Conservation (phyloP, 148 eudicot genomes). For the Diospyros lotus region DNA sequence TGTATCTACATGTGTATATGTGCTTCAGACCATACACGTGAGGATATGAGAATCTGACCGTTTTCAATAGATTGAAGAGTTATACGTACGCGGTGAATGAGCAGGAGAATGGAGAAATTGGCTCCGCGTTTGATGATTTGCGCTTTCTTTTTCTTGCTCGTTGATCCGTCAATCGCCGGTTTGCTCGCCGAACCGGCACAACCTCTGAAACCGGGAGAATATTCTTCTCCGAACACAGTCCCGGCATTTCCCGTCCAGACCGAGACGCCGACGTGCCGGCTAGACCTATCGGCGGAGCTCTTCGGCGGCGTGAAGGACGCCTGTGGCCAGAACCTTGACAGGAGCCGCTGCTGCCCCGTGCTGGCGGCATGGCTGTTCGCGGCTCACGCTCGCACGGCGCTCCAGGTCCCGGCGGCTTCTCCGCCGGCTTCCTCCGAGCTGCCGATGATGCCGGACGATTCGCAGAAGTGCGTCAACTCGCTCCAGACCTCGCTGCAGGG, state of each 20-base stretch:
- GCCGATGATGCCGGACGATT: slow-evolving; percentile 96
- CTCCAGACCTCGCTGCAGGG: slow-evolving; percentile 55
- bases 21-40: neutral
- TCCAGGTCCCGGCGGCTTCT: slow-evolving; percentile 35
- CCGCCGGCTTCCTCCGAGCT: slow-evolving; percentile 41
- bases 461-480: slow-evolving; percentile 84
- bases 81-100: neutral
- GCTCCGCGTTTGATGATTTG: neutral
- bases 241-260: slow-evolving; percentile 76
- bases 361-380: slow-evolving; percentile 95
- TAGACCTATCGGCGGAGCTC: slow-evolving; percentile 79
- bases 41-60: neutral
- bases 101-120: neutral
- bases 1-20: too few relatives aligned
- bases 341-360: slow-evolving; percentile 88
- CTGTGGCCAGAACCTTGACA: slow-evolving; percentile 64
- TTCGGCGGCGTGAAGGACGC: slow-evolving; percentile 91
- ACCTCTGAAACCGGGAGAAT: slow-evolving; percentile 45
- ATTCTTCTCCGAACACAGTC: slow-evolving; percentile 58
- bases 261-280: slow-evolving; percentile 45
- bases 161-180: slow-evolving; percentile 26
- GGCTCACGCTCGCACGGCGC: slow-evolving; percentile 78
- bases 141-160: neutral
- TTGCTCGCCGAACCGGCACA: slow-evolving; percentile 70
- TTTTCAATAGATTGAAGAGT: neutral